These are phyloP conservation scores for Nannizziopsis barbatae DNA, from an alignment of 2,329 filamentous ascomycete genomes.

Conservation along the genomic window DNA sequence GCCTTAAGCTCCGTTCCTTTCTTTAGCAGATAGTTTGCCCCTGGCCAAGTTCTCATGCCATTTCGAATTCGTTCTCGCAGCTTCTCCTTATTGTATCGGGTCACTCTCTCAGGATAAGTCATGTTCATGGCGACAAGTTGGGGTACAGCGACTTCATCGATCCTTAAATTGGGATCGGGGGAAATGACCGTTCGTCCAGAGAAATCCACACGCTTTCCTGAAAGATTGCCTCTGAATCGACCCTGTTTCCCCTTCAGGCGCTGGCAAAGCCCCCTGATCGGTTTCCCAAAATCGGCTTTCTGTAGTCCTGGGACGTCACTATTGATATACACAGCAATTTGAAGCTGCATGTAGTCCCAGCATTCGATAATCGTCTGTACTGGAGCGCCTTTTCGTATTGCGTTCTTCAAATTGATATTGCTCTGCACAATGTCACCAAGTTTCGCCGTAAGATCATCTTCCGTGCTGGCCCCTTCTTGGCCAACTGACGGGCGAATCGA, in stretches of 20 bases:
- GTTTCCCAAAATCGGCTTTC: slow-evolving; percentile 74
- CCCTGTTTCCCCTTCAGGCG: slow-evolving; percentile 94
- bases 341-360: slow-evolving; percentile 92
- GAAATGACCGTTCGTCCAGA: slow-evolving; percentile 96
- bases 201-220: slow-evolving; percentile 96
- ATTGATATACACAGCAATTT: slow-evolving; percentile 97
- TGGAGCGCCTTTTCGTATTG: slow-evolving; percentile 69
- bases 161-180: slow-evolving; percentile 84
- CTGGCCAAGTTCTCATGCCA: slow-evolving; percentile 70
- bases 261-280: slow-evolving; percentile 88
- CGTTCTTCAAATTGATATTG: slow-evolving; percentile 74
- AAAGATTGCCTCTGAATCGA: slow-evolving; percentile 90
- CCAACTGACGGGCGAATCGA: slow-evolving; percentile 89
- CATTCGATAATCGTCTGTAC: slow-evolving; percentile 91
- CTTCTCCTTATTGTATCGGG: slow-evolving; percentile 74
- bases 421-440: slow-evolving; percentile 93
- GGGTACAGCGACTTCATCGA: slow-evolving; percentile 89
- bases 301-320: slow-evolving; percentile 89
- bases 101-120: slow-evolving; percentile 85
- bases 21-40: slow-evolving; percentile 72
- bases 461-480: slow-evolving; percentile 84
- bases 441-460: slow-evolving; percentile 94
- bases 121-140: slow-evolving; percentile 88
- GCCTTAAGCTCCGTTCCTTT: slow-evolving; percentile 60
- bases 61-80: slow-evolving; percentile 62